These are phyloP conservation scores for Clitoria ternatea DNA, from an alignment of 306 rosid species.

Conservation along the genomic window DNA sequence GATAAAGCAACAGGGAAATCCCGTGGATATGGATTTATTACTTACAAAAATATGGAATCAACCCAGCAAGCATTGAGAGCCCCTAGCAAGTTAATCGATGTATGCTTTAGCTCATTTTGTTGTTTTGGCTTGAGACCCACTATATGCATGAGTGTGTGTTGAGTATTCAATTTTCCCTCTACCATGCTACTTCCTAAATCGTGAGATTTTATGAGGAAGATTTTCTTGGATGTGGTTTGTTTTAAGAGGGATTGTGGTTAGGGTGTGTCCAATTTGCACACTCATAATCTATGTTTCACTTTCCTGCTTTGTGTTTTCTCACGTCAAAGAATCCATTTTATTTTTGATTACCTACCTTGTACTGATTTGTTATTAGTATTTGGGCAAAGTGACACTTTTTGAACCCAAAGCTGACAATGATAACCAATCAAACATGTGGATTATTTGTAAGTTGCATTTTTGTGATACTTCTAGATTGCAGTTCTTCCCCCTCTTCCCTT, in stretches of 20 bases:
- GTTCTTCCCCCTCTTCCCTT: neutral
- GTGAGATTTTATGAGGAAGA: neutral
- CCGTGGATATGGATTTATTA: conserved; percentile 81
- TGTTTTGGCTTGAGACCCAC: neutral
- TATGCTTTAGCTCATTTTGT: conserved; percentile 29
- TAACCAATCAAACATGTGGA: neutral
- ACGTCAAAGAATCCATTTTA: neutral
- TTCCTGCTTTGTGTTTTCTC: neutral
- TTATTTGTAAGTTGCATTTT: neutral
- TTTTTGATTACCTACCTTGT: neutral
- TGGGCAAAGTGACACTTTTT: neutral
- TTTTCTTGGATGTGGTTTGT: neutral
- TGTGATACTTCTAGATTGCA: neutral
- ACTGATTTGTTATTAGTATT: neutral
- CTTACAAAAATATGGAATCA: conserved; percentile 70
- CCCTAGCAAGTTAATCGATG: conserved; percentile 79
- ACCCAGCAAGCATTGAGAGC: conserved; percentile 67
- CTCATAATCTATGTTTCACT: neutral
- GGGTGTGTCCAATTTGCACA: neutral
- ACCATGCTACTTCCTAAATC: neutral
- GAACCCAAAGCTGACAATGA: neutral
- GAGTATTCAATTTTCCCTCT: neutral
- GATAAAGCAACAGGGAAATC: conserved; percentile 65
- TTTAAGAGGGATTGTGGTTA: neutral
- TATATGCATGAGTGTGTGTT: conserved; percentile 3